Evolutionary conservation across 2,329 filamentous ascomycete species (phyloP), one percentile per base, ranked within the genome.

Genomic region (Diaporthe vexans): DNA sequence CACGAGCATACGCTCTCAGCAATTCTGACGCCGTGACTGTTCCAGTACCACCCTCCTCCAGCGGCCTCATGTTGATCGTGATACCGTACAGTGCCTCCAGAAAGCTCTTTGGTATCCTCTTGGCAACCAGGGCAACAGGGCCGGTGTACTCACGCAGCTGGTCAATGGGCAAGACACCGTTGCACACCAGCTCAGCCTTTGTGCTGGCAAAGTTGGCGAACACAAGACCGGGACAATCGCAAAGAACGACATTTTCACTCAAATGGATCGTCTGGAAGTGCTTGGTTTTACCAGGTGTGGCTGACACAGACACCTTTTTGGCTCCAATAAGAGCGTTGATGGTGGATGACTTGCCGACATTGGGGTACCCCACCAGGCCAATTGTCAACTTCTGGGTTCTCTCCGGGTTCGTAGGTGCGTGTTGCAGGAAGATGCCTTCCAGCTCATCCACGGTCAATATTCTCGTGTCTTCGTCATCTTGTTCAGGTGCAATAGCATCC

Each of bases 221-320:
- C 1, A 99, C 97, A 26, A 99, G 92, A 92, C 97, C 97, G 13
- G 97, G 97, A 81, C 97, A 99, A 91, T 99, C 97, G 84, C 97
- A 98, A 9, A 99, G 90, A 61, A 98, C 90, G 76, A 99, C 95
- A 74, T 92, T 91, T 0, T 97, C 94, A 74, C 94, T 97, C 43
- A 99, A 91, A 82, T 98, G 95, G 74, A 99, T 97, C 1, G 97
- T 99, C 84, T 99, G 97, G 86, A 99, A 99, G 81, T 99, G 97
- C 87, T 99, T 99, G 19, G 97, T 99, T 86, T 99, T 99, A 82
- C 97, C 97, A 5, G 97, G 97, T 1, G 97, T 99, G 19, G 96
- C 93, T 21, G 97, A 99, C 52, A 99, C 97, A 0, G 96, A 98
- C 8, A 99, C 97, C 86, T 98, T 99, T 87, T 98, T 99, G 72